Evolutionary conservation across 164 flowering plant species (phyloP).

Genomic region (Macadamia tetraphylla): DNA sequence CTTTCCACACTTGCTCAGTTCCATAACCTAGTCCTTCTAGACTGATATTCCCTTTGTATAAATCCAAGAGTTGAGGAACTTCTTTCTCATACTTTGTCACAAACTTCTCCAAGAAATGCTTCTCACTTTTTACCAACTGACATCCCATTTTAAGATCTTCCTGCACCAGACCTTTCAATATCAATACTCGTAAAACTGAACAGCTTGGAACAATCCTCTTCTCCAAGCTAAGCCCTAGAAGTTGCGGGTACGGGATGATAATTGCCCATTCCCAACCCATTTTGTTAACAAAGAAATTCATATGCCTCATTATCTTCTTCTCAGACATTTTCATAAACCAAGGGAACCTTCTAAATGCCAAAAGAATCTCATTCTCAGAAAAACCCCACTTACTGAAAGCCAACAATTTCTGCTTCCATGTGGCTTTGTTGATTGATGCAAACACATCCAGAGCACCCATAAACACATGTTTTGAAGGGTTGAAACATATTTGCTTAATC

Average conservation of each 20-base stretch:
- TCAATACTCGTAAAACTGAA: not conserved
- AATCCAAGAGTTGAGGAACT: not conserved
- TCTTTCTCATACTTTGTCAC: not conserved
- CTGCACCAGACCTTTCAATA: not conserved
- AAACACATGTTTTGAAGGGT: not conserved
- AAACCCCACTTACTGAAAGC: not conserved
- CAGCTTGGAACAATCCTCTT: slow-evolving; percentile 2
- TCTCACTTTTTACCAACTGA: not conserved
- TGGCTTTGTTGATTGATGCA: not conserved
- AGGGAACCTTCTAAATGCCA: not conserved
- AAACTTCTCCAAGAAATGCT: not conserved
- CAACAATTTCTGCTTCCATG: not conserved
- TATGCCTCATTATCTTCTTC: not conserved
- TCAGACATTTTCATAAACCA: not conserved
- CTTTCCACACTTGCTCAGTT: not conserved
- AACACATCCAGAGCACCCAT: not conserved
- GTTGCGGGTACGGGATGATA: not conserved
- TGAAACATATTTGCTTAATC: not conserved
- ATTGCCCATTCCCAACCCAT: not conserved
- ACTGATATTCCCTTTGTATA: not conserved
- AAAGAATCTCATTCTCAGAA: not conserved
- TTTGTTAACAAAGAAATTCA: slow-evolving; percentile 7
- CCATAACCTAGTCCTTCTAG: not conserved
- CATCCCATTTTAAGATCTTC: not conserved
- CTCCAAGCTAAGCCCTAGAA: not conserved